Base-by-base conservation (phyloP, 805 yeast genomes). In the Danielia reshetovae region DNA sequence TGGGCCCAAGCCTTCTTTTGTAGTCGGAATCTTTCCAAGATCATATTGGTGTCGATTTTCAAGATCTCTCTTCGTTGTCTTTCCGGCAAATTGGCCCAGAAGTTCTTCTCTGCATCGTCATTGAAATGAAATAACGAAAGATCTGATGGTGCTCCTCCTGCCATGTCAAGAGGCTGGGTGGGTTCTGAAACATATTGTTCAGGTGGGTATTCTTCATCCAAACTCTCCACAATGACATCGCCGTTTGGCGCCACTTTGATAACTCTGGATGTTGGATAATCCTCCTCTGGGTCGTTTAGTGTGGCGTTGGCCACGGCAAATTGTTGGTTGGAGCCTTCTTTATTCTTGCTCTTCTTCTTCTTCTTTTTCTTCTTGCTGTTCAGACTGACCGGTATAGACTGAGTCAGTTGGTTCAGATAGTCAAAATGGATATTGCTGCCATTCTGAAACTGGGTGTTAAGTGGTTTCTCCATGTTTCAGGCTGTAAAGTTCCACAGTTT, bases 231-330 rank as follows among this genome's bases (percentile, higher is more conserved):
- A 31, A 84, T 74, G 4, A 85, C 83, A 46, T 82, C 85, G 6
- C 94, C 94, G 53, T 84, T 81, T 4, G 80, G 72, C 3, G 75
- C 83, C 46, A 80, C 79, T 45, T 76, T 81, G 29, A 83, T 77
- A 4, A 83, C 78, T 37, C 93, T 58, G 7, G 88, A 80, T 10
- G 74, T 70, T 2, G 93, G 93, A 50, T 83, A 83, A 11, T 80
- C 86, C 23, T 74, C 70, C 25, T 70, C 66, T 10, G 80, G 76
- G 46, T 78, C 67, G 49, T 70, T 72, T 17, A 78, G 46, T 30
- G 76, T 69, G 2, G 75, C 77, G 28, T 41, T 31, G 24, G 32
- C 27, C 9, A 36, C n/a, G 21, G 39, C 29, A 18, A 36, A 31
- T 10, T 25, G 34, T 36, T 51, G 32, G 11, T 36, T 30, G 14